A percentile compares a stretch with the other conserved stretches of the same genome.
phyloP scores from a whole-genome alignment of 805 yeast species.

The Wickerhamomyces bovis region DNA sequence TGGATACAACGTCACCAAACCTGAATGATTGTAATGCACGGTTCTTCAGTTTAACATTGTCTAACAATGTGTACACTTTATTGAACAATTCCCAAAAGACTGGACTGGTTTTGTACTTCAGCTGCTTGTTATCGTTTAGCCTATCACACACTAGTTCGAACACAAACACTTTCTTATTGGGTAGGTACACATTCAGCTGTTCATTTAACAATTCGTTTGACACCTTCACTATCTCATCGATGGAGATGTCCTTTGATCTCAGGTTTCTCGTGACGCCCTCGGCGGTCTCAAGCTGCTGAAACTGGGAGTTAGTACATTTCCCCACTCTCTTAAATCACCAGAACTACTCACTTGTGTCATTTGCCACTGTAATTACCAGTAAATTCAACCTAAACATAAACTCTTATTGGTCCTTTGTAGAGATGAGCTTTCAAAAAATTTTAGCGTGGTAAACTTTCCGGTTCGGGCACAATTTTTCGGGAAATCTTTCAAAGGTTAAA shows the following conservation, averaged over 20 bases:
- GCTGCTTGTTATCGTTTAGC: conserved; percentile 41
- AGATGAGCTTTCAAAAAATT: conserved; percentile 16
- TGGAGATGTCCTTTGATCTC: conserved; percentile 44
- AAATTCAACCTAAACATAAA: background rate
- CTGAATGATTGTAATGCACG: conserved; percentile 36
- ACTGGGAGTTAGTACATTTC: background rate
- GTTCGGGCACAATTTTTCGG: background rate
- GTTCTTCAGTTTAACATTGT: conserved; percentile 30
- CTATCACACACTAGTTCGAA: conserved; percentile 58
- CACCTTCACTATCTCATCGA: conserved; percentile 35
- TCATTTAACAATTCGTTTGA: conserved; percentile 30
- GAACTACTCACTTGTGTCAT: background rate
- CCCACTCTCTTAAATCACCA: background rate
- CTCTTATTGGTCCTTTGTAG: conserved; percentile 2
- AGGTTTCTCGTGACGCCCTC: conserved; percentile 50
- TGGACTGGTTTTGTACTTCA: conserved; percentile 35
- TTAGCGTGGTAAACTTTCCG: background rate
- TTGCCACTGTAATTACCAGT: background rate
- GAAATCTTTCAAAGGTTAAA: background rate
- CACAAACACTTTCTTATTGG: conserved; percentile 48
- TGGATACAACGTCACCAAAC: conserved; percentile 31
- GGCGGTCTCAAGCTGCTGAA: conserved; percentile 25
- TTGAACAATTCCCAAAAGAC: conserved; percentile 47
- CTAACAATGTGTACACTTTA: conserved; percentile 31
- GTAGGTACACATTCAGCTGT: conserved; percentile 38